These are phyloP conservation scores for Exobasidium cylindrosporum DNA, from an alignment of 1,284 basidiomycete genomes.

Conservation along the genomic window DNA sequence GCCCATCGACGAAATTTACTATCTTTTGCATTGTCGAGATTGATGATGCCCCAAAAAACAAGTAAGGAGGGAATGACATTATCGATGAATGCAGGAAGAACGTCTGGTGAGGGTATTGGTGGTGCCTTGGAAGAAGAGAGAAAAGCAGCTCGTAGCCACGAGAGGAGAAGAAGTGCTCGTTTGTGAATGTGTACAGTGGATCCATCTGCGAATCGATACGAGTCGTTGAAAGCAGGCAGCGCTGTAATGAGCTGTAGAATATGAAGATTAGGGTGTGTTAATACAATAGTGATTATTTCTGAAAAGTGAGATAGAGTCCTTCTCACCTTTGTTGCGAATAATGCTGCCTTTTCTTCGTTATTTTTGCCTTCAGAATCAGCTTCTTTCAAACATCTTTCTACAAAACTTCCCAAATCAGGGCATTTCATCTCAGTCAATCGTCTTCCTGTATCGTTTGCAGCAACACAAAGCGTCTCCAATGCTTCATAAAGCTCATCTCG, in stretches of 20 bases:
- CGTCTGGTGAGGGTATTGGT: neutral
- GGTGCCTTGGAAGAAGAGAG: neutral
- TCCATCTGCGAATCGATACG: slow-evolving; percentile 14
- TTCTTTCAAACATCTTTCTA: neutral
- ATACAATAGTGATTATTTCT: too few species aligned
- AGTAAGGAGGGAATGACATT: slow-evolving; percentile 82
- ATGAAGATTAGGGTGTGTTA: neutral
- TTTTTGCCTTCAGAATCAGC: neutral
- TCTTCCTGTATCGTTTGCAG: slow-evolving; percentile 71
- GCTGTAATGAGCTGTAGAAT: neutral
- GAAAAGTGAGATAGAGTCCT: too few species aligned
- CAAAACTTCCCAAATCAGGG: slow-evolving; percentile 69
- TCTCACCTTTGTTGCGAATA: neutral
- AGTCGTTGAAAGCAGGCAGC: slow-evolving; percentile 17
- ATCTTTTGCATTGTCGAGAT: slow-evolving; percentile 59
- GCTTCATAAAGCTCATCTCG: slow-evolving; percentile 72
- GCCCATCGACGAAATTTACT: neutral
- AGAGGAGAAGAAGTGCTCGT: slow-evolving; percentile 76
- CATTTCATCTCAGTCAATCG: slow-evolving; percentile 66
- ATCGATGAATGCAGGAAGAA: slow-evolving; percentile 72
- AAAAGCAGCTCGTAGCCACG: slow-evolving; percentile 6
- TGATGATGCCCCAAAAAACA: slow-evolving; percentile 71
- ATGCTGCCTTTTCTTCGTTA: neutral
- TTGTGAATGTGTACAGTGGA: slow-evolving; percentile 73
- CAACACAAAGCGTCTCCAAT: slow-evolving; percentile 66